These are phyloP conservation scores for Luzula sylvatica DNA, from an alignment of 176 grass and related monocot genomes.

Conservation along the genomic window DNA sequence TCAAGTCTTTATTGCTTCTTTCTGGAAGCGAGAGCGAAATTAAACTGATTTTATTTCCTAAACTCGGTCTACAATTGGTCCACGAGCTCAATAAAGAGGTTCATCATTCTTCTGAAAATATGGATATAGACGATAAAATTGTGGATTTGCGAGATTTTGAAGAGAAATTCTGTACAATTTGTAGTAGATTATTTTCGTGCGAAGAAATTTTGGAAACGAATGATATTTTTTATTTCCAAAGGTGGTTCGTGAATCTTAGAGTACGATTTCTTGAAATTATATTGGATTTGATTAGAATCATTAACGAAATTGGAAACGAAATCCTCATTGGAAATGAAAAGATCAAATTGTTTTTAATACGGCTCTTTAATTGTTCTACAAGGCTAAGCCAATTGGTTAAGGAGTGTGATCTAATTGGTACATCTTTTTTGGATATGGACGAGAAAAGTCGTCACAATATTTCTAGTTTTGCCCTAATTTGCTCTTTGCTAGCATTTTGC, in stretches of 20 bases:
- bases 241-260: slow-evolving; percentile 87
- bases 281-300: slow-evolving; percentile 37
- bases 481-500: slow-evolving; percentile 71
- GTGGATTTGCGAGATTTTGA: slow-evolving; percentile 30
- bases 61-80: slow-evolving; percentile 43
- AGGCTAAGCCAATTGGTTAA: slow-evolving; percentile 52
- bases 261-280: slow-evolving; percentile 47
- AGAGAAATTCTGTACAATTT: slow-evolving; percentile 43
- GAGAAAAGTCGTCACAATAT: slow-evolving; percentile 34
- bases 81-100: slow-evolving; percentile 43
- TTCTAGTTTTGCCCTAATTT: slow-evolving; percentile 53
- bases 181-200: slow-evolving; percentile 42
- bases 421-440: slow-evolving; percentile 68
- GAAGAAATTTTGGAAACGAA: slow-evolving; percentile 36
- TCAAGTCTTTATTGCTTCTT: slow-evolving; percentile 61
- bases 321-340: slow-evolving; percentile 6
- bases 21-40: slow-evolving; percentile 68
- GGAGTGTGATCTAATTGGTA: slow-evolving; percentile 62
- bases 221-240: slow-evolving; percentile 48
- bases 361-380: slow-evolving; percentile 43
- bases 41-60: slow-evolving; percentile 65
- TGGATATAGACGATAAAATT: slow-evolving; percentile 22
- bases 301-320: slow-evolving; percentile 25
- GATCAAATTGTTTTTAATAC: slow-evolving; percentile 25
- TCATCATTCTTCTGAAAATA: slow-evolving; percentile 32